Conservation (phyloP, 2,329 filamentous ascomycete genomes). For the Mycosphaerelloides madeirae region DNA sequence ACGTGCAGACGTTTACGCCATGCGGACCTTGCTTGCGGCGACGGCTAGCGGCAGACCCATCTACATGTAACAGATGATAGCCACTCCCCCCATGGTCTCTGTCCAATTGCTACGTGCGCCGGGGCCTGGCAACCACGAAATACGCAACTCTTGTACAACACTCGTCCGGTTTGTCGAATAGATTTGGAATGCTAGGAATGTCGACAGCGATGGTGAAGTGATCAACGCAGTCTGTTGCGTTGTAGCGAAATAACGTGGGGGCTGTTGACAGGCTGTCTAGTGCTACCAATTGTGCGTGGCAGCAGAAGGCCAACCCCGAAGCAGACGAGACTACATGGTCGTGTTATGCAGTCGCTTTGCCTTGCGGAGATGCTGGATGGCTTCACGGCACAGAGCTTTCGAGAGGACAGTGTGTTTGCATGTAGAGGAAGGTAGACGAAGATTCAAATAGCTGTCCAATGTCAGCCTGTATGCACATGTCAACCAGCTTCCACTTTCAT, state of each 20-base stretch:
- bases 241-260: slow-evolving; percentile 1
- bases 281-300: slow-evolving; percentile 4
- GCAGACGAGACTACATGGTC: slow-evolving; percentile 8
- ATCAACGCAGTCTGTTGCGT: slow-evolving; percentile 1
- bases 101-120: neutral
- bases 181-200: slow-evolving; percentile 5
- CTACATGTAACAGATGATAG: neutral
- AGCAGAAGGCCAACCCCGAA: neutral
- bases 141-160: neutral
- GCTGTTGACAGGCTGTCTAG: slow-evolving; percentile 5
- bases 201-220: neutral
- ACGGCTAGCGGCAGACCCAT: slow-evolving; percentile 1
- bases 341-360: slow-evolving; percentile 12
- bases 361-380: slow-evolving; percentile 5
- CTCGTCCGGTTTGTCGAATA: neutral
- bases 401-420: too few species aligned
- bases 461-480: neutral
- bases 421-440: too few species aligned
- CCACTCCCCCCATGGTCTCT: neutral
- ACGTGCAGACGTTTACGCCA: neutral
- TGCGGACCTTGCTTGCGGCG: slow-evolving; percentile 2
- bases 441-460: too few species aligned
- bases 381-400: too few species aligned
- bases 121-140: neutral
- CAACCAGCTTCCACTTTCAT: neutral